A percentile compares a stretch with the other conserved stretches of the same genome.
Evolutionary conservation across 1,284 basidiomycete genomes (phyloP).

Genomic region (Ceratorhiza oryzae-sativae): DNA sequence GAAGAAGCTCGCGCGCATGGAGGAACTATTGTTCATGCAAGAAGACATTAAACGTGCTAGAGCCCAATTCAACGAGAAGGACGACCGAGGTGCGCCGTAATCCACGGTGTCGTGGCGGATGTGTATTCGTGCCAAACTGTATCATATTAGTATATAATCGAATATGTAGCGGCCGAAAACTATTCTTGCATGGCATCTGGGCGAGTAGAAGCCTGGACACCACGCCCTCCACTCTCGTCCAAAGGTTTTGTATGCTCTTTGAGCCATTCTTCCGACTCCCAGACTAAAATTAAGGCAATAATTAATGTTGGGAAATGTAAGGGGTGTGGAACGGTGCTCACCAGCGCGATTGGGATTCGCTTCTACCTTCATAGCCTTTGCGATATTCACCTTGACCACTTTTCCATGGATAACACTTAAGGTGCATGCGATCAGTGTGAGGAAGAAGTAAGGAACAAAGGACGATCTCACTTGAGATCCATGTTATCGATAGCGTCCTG

Average conservation of each 20-base stretch:
- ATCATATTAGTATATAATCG: neutral
- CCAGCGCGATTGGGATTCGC: slow-evolving; percentile 74
- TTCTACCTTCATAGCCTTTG: slow-evolving; percentile 73
- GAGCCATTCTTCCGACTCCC: slow-evolving; percentile 88
- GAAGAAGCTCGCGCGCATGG: slow-evolving; percentile 87
- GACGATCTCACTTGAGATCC: slow-evolving; percentile 77
- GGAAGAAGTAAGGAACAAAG: neutral
- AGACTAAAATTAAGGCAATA: slow-evolving; percentile 59
- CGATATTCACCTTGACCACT: slow-evolving; percentile 79
- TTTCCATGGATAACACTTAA: slow-evolving; percentile 54
- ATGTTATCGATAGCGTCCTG: slow-evolving; percentile 89
- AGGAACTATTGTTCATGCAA: slow-evolving; percentile 89
- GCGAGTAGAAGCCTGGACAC: slow-evolving; percentile 49
- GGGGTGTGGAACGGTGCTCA: slow-evolving; percentile 53
- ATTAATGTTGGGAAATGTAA: slow-evolving; percentile 1
- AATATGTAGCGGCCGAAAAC: slow-evolving; percentile 1
- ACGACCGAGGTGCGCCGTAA: slow-evolving; percentile 51
- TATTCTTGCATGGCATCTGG: slow-evolving; percentile 70
- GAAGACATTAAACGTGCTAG: slow-evolving; percentile 90
- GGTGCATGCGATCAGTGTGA: neutral
- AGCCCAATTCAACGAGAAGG: slow-evolving; percentile 71
- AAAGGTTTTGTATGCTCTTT: slow-evolving; percentile 74
- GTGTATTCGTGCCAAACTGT: neutral
- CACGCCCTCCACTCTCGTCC: slow-evolving; percentile 70
- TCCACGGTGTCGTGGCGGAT: neutral